Evolutionary conservation across 2,329 filamentous ascomycete genomes (phyloP), one percentile per base, ranked within the genome.

Genomic region (Dothistroma septosporum): DNA sequence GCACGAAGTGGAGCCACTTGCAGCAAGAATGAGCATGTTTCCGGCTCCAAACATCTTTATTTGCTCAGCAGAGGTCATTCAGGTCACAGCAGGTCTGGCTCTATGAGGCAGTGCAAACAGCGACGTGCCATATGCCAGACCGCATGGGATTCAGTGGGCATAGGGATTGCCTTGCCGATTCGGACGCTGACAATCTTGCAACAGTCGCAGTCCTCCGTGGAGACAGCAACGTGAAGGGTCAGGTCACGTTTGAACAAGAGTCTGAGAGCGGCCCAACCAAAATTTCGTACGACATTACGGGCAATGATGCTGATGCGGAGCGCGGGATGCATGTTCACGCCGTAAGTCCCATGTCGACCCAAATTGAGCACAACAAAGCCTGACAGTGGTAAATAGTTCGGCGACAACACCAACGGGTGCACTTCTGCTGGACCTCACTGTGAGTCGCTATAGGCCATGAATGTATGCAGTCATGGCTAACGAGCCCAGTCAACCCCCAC

Each of bases 401-500:
- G 94, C 78, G 94, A 97, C 86, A 97, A 97, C 86, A 97, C 94
- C 85, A 99, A 99, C 82, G 94, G 94, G 79, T 99, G 94, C 90
- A 97, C 93, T 69, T 96, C 90, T 69, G 94, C 94, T 69, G 94
- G 94, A 58, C 93, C 94, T 79, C 94, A 99, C 84, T 99, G 92
- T 96, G 83, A 77, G 90, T 50, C 19, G 35, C 22, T 28, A 22
- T 28, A 8, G 22, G 5, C 12, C 22, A 32, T 1, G 1, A n/a
- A 8, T 8, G 12, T 14, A 56, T 24, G 21, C 35, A 12, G 24
- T 35, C 10, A 21, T 50, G 9, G 35, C 35, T 48, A 31, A n/a
- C 37, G 14, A 35, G 22, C 53, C 64, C 67, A 96, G 92, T 97
- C 89, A 99, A 99, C 88, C 94, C 94, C 70, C 85, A 89, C 81